A percentile compares a stretch with the other conserved stretches of the same genome.
phyloP scores from a whole-genome alignment of 805 yeast genomes.

The Hanseniaspora occidentalis region DNA sequence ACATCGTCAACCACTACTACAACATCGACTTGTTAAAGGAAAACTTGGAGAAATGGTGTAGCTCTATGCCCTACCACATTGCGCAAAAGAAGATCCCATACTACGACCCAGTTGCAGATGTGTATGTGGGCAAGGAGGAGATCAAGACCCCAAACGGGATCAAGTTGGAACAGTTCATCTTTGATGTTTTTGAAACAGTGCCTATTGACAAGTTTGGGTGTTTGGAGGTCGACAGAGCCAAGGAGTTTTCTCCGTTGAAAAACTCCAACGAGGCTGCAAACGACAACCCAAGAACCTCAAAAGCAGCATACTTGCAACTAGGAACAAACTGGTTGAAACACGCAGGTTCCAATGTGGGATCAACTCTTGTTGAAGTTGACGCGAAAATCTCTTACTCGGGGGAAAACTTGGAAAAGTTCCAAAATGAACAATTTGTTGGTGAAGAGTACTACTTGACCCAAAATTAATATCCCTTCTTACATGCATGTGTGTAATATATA shows the following conservation, averaged over 20 bases:
- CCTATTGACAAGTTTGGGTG: slow-evolving; percentile 68
- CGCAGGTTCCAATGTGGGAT: slow-evolving; percentile 54
- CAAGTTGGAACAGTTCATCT: slow-evolving; percentile 91
- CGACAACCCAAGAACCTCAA: slow-evolving; percentile 80
- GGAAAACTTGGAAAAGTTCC: slow-evolving; percentile 49
- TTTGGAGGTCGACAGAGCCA: slow-evolving; percentile 73
- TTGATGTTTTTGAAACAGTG: slow-evolving; percentile 84
- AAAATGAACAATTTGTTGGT: slow-evolving; percentile 23
- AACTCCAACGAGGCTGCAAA: slow-evolving; percentile 74
- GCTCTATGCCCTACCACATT: slow-evolving; percentile 79
- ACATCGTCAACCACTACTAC: slow-evolving; percentile 94
- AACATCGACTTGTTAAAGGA: slow-evolving; percentile 57
- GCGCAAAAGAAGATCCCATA: slow-evolving; percentile 81
- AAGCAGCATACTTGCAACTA: slow-evolving; percentile 47
- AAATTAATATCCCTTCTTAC: background rate
- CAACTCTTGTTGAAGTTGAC: slow-evolving; percentile 58
- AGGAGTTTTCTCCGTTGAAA: slow-evolving; percentile 89
- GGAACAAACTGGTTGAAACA: slow-evolving; percentile 61
- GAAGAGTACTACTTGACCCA: background rate
- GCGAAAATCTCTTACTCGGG: slow-evolving; percentile 65
- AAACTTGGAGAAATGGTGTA: slow-evolving; percentile 58
- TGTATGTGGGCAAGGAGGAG: too few relatives aligned
- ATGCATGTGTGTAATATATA: background rate
- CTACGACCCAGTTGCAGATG: too few relatives aligned
- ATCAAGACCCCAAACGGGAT: slow-evolving; percentile 94